These are phyloP conservation scores for Trametes elegans DNA, from an alignment of 768 basidiomycete genomes.

Conservation along the genomic window DNA sequence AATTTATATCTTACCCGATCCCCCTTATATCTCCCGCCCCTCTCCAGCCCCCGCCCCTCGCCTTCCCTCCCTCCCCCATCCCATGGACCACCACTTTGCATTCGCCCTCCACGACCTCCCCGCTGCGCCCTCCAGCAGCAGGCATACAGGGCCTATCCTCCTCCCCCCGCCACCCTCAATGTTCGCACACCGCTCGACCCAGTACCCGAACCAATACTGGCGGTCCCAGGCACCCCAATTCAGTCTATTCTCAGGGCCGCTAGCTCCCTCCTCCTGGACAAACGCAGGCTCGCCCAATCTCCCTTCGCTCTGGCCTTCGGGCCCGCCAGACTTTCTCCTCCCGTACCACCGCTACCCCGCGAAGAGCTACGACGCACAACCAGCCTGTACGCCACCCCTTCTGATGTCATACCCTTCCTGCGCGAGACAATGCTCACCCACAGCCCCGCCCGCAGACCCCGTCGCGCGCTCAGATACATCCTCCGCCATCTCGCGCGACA, in stretches of 20 bases:
- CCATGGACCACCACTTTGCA: conserved; percentile 27
- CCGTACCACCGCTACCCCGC: conserved; percentile 23
- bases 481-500: conserved; percentile 25
- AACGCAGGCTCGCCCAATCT: conserved; percentile 14
- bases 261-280: conserved; percentile 15
- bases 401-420: not conserved
- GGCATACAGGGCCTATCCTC: conserved; percentile 9
- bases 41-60: conserved; percentile 4
- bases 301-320: conserved; percentile 15
- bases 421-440: conserved; percentile 1
- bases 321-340: conserved; percentile 18
- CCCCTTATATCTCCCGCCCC: conserved; percentile 17
- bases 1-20: conserved; percentile 8
- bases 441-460: conserved; percentile 30
- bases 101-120: conserved; percentile 24
- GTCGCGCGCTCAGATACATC: conserved; percentile 40
- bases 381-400: conserved; percentile 27
- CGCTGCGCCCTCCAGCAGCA: conserved; percentile 8
- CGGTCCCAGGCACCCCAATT: conserved; percentile 10
- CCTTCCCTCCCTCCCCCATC: conserved; percentile 17
- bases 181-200: conserved; percentile 5
- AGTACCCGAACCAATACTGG: conserved; percentile 8
- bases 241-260: conserved; percentile 15
- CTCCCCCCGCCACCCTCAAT: conserved; percentile 7
- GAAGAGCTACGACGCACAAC: conserved; percentile 2